These are phyloP conservation scores for Amphicarpaea edgeworthii DNA, from an alignment of 306 rosid species.

Conservation along the genomic window DNA sequence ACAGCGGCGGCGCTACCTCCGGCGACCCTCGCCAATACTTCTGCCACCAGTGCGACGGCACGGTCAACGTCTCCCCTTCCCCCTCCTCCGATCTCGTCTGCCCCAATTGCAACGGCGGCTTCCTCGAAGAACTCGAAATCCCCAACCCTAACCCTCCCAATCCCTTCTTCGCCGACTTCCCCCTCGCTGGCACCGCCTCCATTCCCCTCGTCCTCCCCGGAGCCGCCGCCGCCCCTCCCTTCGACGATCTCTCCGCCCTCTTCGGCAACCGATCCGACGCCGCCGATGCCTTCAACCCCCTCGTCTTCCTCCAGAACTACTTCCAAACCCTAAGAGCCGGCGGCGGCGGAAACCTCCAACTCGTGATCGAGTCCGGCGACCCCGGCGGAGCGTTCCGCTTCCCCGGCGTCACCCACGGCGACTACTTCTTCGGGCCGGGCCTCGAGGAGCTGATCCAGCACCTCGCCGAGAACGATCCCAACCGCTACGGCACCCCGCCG, in stretches of 20 bases:
- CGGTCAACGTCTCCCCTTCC: conserved; percentile 61
- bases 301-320: conserved; percentile 75
- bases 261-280: conserved; percentile 57
- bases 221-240: not conserved
- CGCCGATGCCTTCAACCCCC: conserved; percentile 69
- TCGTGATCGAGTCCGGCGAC: conserved; percentile 72
- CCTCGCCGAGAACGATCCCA: conserved; percentile 93
- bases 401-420: conserved; percentile 68
- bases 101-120: conserved; percentile 70
- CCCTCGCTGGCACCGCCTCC: conserved; percentile 39
- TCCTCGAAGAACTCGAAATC: conserved; percentile 77
- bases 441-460: conserved; percentile 96
- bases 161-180: conserved; percentile 59
- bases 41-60: conserved; percentile 75
- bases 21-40: conserved; percentile 63
- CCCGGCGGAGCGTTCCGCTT: conserved; percentile 53
- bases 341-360: conserved; percentile 80
- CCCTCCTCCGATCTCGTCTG: conserved; percentile 73
- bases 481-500: conserved; percentile 88
- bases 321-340: conserved; percentile 65
- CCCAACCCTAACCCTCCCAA: conserved; percentile 46
- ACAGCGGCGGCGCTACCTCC: conserved; percentile 34
- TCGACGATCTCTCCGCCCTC: conserved; percentile 68
- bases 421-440: conserved; percentile 92
- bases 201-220: conserved; percentile 58